Base-by-base conservation (phyloP, 306 rosid genomes). In the Parietaria judaica region DNA sequence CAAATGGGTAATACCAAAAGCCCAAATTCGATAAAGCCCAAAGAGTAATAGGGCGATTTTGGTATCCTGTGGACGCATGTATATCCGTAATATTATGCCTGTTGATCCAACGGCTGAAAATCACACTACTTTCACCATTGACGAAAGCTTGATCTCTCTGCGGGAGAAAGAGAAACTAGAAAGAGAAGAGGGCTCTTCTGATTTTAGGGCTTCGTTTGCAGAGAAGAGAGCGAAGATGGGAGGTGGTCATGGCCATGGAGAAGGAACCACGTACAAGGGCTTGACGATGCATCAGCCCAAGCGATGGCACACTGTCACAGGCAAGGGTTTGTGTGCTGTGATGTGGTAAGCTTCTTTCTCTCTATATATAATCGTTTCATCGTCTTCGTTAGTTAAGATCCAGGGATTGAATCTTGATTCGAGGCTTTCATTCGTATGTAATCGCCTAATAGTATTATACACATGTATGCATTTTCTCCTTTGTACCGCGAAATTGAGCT, bases 301-400 rank as follows among this genome's bases (percentile, higher is more conserved):
- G 72, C 95, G 98, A 17, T 91, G 98, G 96, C 98, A 91, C 66
- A 31, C 61, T 1, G 53, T 88, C 74, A 85, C 98, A 62, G 98
- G 98, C 50, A 91, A 88, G 80, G 98, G 98, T 64, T n/a, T 91
- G 66, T 91, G 98, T 41, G 96, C 98, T 63, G 74, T 88, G 63
- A 91, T 91, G 98, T 91, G 98, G 96, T 88, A 45, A 46, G 7
- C 35, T 23, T 8, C 41, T 14, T 34, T 35, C 11, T 13, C 7
- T 57, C 56, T 14, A 50, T 16, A 8, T 38, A 37, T 3, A 23
- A 0, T 23, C 31, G 37, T 14, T 6, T 54, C 38, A 5, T 43
- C 46, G 6, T 23, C 8, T 36, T 47, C 46, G 23, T 34, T 46
- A 11, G 10, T 54, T 23, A 52, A 5, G 45, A 5, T 41, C 3